Evolutionary conservation across 768 basidiomycete species (phyloP).

Genomic region (Leccinum subgranulosum): DNA sequence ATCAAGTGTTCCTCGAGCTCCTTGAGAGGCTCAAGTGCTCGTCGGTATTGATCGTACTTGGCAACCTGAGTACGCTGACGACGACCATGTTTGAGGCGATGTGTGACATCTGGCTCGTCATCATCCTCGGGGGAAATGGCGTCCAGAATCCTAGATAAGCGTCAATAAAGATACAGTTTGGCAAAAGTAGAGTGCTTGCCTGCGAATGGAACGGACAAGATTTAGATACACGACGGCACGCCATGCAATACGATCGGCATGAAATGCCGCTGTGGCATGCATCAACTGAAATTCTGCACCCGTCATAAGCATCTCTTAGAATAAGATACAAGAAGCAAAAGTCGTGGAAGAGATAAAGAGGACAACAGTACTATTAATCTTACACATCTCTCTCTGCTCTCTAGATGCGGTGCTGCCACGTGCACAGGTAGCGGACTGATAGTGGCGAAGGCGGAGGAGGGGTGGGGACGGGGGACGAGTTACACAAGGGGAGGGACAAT

Average conservation of each 20-base stretch:
- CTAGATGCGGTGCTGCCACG: not conserved
- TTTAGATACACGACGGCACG: slow-evolving; percentile 87
- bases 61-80: slow-evolving; percentile 48
- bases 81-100: slow-evolving; percentile 42
- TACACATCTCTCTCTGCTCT: slow-evolving; percentile 1
- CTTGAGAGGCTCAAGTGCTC: slow-evolving; percentile 62
- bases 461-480: not conserved
- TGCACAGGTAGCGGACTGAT: not conserved
- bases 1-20: slow-evolving; percentile 70
- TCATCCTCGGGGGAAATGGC: slow-evolving; percentile 65
- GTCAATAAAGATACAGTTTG: slow-evolving; percentile 1
- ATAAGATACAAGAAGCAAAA: not conserved
- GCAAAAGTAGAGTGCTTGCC: slow-evolving; percentile 40
- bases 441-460: not conserved
- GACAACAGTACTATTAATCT: slow-evolving; percentile 1
- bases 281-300: slow-evolving; percentile 76
- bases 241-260: slow-evolving; percentile 81
- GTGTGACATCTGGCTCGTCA: slow-evolving; percentile 51
- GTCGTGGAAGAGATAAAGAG: not conserved
- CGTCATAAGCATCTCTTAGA: slow-evolving; percentile 16
- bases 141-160: slow-evolving; percentile 58
- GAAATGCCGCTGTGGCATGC: slow-evolving; percentile 74
- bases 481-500: not conserved
- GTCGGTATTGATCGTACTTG: slow-evolving; percentile 60
- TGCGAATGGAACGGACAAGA: slow-evolving; percentile 76